Base-by-base conservation (phyloP, 2,329 filamentous ascomycete species). In the Septoria petroselini region DNA sequence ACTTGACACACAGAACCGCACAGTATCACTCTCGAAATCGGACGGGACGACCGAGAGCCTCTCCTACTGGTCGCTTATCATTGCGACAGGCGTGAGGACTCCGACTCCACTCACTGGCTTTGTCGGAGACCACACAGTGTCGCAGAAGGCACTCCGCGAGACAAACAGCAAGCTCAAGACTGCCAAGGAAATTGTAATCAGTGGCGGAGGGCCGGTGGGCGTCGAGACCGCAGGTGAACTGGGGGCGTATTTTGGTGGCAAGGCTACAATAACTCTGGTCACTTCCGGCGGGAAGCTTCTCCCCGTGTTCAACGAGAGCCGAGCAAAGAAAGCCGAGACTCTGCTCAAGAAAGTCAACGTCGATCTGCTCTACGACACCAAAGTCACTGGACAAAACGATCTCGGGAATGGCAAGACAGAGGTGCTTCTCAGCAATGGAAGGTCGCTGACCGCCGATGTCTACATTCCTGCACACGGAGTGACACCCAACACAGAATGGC, bases 401-500 rank as follows among this genome's bases (percentile, higher is more conserved):
- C 38, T 41, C 65, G 73, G 63, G 2, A 66, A 70, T 27, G 71
- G 68, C 21, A 68, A 68, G 39, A 75, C 71, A 52, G 69, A 70
- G 3, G 58, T 78, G 18, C 60, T 61, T 3, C 62, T 80, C 14
- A 66, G 64, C 52, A 74, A 76, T 50, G 78, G 78, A 34, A 67
- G 72, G 38, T 69, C 64, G 2, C 57, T 77, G 31, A 68, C 69
- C 1, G 70, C 73, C 2, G 79, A 82, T 57, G 53, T 79, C 18
- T 81, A 77, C 60, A 73, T 82, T 48, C 71, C 74, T 3, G 76
- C 76, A 0, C 71, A 71, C 11, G 79, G 79, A 21, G 74, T 74
- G 9, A 60, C 65, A 6, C 78, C 78, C 0, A 81, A 79, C 63
- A 76, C 73, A 15, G 68, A 66, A 7, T 82, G 74, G 62, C 65